These are phyloP conservation scores for Trametes sanguinea DNA, from an alignment of 768 basidiomycete species.

Conservation along the genomic window DNA sequence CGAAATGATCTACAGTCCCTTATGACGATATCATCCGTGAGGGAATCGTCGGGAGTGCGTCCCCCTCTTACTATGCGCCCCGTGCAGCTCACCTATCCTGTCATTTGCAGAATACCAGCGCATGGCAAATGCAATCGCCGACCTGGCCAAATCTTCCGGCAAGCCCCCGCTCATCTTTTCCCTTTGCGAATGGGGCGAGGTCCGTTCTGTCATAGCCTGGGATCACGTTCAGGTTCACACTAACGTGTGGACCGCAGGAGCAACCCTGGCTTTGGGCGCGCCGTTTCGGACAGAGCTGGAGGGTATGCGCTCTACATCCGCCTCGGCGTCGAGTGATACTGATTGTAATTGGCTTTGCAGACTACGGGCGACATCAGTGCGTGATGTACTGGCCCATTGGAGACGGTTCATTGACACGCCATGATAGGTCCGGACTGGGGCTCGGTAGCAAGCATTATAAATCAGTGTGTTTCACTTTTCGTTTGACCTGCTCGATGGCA, in stretches of 20 bases:
- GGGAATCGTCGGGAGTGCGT: conserved; percentile 30
- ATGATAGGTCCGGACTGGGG: conserved; percentile 42
- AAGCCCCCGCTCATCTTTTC: conserved; percentile 60
- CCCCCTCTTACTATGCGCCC: too few relatives aligned
- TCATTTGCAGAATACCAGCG: conserved; percentile 51
- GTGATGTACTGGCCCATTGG: background rate
- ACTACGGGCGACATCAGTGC: conserved; percentile 36
- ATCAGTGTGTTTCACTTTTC: conserved; percentile 43
- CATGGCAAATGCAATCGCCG: conserved; percentile 60
- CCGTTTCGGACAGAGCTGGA: conserved; percentile 63
- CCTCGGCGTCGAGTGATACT: background rate
- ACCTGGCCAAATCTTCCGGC: conserved; percentile 48
- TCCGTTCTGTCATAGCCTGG: conserved; percentile 28
- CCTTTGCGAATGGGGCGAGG: conserved; percentile 69
- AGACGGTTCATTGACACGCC: background rate
- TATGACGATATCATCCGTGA: conserved; percentile 21
- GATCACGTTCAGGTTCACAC: too few relatives aligned
- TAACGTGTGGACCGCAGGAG: conserved; percentile 37
- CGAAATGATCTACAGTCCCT: conserved; percentile 9
- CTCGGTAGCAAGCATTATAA: conserved; percentile 53
- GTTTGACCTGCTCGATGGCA: too few relatives aligned
- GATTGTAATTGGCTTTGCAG: background rate
- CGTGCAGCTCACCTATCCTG: too few relatives aligned
- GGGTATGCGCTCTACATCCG: conserved; percentile 40
- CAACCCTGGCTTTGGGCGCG: conserved; percentile 68